Percentiles rank a stretch among this genome's conserved stretches.
phyloP scores from a whole-genome alignment of 176 grass and related monocot genomes.

The Oryza australiensis region DNA sequence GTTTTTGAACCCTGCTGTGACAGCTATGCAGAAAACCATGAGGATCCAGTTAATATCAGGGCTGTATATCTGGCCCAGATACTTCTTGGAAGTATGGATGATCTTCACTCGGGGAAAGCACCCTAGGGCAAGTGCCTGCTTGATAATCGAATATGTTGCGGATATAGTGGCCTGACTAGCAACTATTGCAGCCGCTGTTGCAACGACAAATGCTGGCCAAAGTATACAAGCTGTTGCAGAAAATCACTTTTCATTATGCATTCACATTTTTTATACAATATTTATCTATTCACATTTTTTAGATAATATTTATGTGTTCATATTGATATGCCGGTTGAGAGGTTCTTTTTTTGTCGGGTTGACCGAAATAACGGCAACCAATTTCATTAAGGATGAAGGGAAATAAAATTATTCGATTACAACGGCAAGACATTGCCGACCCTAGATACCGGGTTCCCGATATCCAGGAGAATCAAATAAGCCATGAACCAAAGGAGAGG shows the following conservation, averaged over 20 bases:
- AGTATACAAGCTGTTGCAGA: constrained; percentile 49
- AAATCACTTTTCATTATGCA: background rate
- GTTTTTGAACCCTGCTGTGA: constrained; percentile 78
- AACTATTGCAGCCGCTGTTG: constrained; percentile 77
- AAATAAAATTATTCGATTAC: too few relatives aligned
- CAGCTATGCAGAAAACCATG: constrained; percentile 71
- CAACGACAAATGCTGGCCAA: constrained; percentile 76
- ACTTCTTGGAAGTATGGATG: constrained; percentile 80
- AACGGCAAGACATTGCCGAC: too few relatives aligned
- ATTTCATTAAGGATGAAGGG: too few relatives aligned
- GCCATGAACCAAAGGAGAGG: too few relatives aligned
- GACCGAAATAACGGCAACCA: too few relatives aligned
- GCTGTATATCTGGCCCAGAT: constrained; percentile 86
- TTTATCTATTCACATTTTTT: too few relatives aligned
- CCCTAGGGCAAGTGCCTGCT: constrained; percentile 79
- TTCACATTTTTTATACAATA: background rate
- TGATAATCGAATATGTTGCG: constrained; percentile 81
- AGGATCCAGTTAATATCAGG: constrained; percentile 94
- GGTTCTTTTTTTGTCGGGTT: too few relatives aligned
- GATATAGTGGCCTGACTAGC: constrained; percentile 95
- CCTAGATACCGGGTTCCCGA: too few relatives aligned
- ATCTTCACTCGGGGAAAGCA: constrained; percentile 92
- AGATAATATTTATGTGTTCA: too few relatives aligned
- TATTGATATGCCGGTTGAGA: background rate
- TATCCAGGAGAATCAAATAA: too few relatives aligned